phyloP scores from a whole-genome alignment of 371 early-diverging fungal genomes.

The Blyttiomyces sp. region DNA sequence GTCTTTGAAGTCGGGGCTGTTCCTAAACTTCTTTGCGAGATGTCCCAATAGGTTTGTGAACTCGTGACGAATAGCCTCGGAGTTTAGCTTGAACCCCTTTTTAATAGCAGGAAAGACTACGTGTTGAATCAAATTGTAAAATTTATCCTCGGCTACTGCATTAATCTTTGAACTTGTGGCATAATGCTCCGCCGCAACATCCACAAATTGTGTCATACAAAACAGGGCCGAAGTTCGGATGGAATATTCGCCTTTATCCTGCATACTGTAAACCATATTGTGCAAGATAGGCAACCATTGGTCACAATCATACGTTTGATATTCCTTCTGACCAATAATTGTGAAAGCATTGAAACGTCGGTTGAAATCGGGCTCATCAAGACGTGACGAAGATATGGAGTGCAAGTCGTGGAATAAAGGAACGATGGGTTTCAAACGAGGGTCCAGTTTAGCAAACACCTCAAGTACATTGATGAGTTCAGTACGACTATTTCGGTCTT shows the following conservation, averaged over 20 bases:
- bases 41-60: conserved; percentile 62
- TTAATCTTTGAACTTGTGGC: conserved; percentile 7
- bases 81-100: conserved; percentile 58
- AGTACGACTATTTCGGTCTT: conserved; percentile 55
- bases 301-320: conserved; percentile 53
- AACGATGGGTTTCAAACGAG: conserved; percentile 20
- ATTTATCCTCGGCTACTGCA: conserved; percentile 28
- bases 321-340: conserved; percentile 63
- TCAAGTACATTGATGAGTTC: conserved; percentile 60
- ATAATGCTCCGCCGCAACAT: conserved; percentile 31
- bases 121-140: conserved; percentile 50
- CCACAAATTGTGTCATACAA: conserved; percentile 65
- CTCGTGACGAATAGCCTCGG: conserved; percentile 69
- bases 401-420: conserved; percentile 69
- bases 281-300: conserved; percentile 92
- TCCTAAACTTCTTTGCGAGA: conserved; percentile 61
- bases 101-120: conserved; percentile 75
- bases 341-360: conserved; percentile 73
- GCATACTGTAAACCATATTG: conserved; percentile 75
- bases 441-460: conserved; percentile 62
- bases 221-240: conserved; percentile 79
- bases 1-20: conserved; percentile 59
- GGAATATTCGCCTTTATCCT: conserved; percentile 82
- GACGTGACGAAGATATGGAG: conserved; percentile 63
- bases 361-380: conserved; percentile 91